These are phyloP conservation scores for Nicotiana attenuata DNA, from an alignment of 257 asterid species.

Conservation along the genomic window DNA sequence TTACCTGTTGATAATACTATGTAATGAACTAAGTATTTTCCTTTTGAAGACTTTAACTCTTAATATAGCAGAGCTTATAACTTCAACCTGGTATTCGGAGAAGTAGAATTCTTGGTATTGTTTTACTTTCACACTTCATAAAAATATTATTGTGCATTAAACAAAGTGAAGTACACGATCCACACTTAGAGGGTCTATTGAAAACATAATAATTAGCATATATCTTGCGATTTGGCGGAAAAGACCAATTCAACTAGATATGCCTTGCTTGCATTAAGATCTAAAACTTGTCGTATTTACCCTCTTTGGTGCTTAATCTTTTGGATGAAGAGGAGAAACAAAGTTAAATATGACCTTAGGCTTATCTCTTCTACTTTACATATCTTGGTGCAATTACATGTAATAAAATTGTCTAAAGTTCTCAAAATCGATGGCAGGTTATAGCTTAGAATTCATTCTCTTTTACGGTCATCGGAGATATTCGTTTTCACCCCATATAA, in stretches of 20 bases:
- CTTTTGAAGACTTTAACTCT: too few relatives aligned
- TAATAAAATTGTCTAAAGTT: neutral
- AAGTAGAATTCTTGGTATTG: neutral
- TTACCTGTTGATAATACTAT: too few relatives aligned
- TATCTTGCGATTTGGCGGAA: neutral
- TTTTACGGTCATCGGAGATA: too few relatives aligned
- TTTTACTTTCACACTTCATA: too few relatives aligned
- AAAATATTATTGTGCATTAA: too few relatives aligned
- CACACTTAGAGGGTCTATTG: neutral
- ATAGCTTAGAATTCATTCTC: neutral
- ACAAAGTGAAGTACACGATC: neutral
- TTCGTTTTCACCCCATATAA: neutral
- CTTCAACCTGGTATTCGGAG: neutral
- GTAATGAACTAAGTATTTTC: too few relatives aligned
- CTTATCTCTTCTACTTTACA: neutral
- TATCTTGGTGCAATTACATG: neutral
- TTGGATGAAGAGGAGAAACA: neutral
- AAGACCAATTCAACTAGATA: neutral
- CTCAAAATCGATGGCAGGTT: neutral
- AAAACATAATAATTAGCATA: neutral
- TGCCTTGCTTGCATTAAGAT: neutral
- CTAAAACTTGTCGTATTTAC: neutral
- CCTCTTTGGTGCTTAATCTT: neutral
- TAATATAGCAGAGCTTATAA: too few relatives aligned
- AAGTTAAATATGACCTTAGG: neutral